These are phyloP conservation scores for Blattamonas nauphoetae DNA, from an alignment of 78 protist genomes.

Conservation along the genomic window DNA sequence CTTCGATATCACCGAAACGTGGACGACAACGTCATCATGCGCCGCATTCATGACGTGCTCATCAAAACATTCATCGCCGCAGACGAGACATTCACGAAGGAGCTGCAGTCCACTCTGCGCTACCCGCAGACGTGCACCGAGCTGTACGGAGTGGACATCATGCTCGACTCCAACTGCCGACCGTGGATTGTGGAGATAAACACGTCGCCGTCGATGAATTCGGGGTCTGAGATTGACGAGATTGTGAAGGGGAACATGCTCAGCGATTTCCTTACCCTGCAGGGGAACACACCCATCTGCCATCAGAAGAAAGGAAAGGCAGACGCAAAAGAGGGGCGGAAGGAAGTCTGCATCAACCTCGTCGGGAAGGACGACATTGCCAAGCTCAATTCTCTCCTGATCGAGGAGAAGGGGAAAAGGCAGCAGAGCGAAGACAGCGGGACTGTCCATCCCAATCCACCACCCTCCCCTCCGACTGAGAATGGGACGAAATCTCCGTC, in stretches of 20 bases:
- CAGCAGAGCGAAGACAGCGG: no score
- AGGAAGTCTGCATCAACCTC: no score
- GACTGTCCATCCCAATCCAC: no score
- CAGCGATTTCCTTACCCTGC: no score
- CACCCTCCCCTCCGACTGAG: no score
- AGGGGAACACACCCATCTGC: no score
- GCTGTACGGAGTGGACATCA: neutral
- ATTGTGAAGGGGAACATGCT: neutral
- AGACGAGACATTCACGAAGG: neutral
- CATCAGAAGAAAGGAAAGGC: no score
- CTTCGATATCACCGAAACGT: neutral
- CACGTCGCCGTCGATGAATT: neutral
- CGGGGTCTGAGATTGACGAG: neutral
- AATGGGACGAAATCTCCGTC: no score
- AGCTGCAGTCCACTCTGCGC: neutral
- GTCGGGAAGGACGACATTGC: no score
- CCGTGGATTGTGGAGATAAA: neutral
- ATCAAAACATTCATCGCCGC: neutral
- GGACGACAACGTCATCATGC: neutral
- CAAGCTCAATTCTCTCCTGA: no score
- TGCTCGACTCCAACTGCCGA: neutral
- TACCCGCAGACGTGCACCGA: neutral
- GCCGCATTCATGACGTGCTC: neutral
- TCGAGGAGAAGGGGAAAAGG: no score
- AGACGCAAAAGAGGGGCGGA: no score